Conservation (phyloP, 2,329 filamentous ascomycete species). For the Zarea fungicola region DNA sequence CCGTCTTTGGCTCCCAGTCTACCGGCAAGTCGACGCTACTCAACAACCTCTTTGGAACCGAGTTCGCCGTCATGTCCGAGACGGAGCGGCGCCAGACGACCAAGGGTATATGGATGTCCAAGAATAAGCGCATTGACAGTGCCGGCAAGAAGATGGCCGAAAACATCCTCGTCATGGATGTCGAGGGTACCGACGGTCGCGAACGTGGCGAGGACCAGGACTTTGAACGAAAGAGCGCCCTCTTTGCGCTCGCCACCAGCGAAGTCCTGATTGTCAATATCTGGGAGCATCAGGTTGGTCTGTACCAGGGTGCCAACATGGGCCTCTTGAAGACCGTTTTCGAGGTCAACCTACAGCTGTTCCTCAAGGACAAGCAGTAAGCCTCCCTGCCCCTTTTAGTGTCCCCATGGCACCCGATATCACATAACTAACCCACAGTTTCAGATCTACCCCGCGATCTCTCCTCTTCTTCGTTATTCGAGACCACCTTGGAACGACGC, state of each 20-base stretch:
- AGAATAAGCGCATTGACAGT: conserved; percentile 69
- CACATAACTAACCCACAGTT: conserved; percentile 17
- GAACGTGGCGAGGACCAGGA: conserved; percentile 98
- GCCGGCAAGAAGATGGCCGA: conserved; percentile 70
- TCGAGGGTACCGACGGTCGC: conserved; percentile 93
- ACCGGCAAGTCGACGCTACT: conserved; percentile 97
- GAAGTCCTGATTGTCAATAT: conserved; percentile 98
- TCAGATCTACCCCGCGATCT: conserved; percentile 77
- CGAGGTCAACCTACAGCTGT: conserved; percentile 95
- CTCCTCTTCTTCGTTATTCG: conserved; percentile 98
- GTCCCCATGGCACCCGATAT: too few species aligned
- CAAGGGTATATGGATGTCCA: conserved; percentile 99
- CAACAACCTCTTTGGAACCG: conserved; percentile 91
- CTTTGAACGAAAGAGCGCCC: conserved; percentile 95
- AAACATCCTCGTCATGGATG: conserved; percentile 98
- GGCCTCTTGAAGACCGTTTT: conserved; percentile 97
- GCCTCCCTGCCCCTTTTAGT: conserved; percentile 26
- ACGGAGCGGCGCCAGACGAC: conserved; percentile 91
- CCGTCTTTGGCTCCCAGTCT: conserved; percentile 97
- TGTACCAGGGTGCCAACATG: conserved; percentile 99
- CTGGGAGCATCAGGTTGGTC: conserved; percentile 96
- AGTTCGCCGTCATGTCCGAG: conserved; percentile 98
- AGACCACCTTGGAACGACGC: conserved; percentile 90
- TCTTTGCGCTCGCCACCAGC: conserved; percentile 95
- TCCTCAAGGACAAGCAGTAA: conserved; percentile 90